A percentile compares a stretch with the other conserved stretches of the same genome.
Conservation (phyloP, 208 protist species). For the Acanthamoeba lenticulata region DNA sequence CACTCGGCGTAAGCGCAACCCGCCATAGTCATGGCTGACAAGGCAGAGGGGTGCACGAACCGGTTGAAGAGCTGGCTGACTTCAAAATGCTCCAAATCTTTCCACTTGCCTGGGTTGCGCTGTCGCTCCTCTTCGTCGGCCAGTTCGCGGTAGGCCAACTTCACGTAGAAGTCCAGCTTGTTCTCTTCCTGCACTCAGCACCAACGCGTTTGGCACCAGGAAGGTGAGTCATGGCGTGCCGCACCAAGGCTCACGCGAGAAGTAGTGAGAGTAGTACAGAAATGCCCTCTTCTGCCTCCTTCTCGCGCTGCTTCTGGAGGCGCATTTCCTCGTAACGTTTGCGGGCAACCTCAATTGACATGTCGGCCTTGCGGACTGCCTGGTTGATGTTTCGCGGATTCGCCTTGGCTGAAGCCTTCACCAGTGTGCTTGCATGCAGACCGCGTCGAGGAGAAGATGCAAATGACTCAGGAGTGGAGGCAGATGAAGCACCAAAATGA, state of each 20-base stretch:
- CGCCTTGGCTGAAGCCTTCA: not conserved
- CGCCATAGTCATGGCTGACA: too few species aligned
- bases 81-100: not conserved
- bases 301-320: not conserved
- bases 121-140: not conserved
- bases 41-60: not conserved
- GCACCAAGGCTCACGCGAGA: too few species aligned
- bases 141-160: not conserved
- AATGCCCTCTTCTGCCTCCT: not conserved
- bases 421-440: not conserved
- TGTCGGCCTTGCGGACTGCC: not conserved
- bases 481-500: too few species aligned
- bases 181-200: not conserved
- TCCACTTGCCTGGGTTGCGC: not conserved
- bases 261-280: not conserved
- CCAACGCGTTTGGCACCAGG: not conserved
- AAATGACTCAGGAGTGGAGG: not conserved
- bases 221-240: too few species aligned
- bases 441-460: not conserved
- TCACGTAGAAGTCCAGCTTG: conserved; percentile 15
- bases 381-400: conserved; percentile 46
- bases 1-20: not conserved
- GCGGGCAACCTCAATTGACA: not conserved
- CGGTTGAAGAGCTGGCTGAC: conserved; percentile 36
- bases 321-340: conserved; percentile 9